Base-by-base conservation (phyloP, 345 rosid genomes). In the Melastoma malabathricum region DNA sequence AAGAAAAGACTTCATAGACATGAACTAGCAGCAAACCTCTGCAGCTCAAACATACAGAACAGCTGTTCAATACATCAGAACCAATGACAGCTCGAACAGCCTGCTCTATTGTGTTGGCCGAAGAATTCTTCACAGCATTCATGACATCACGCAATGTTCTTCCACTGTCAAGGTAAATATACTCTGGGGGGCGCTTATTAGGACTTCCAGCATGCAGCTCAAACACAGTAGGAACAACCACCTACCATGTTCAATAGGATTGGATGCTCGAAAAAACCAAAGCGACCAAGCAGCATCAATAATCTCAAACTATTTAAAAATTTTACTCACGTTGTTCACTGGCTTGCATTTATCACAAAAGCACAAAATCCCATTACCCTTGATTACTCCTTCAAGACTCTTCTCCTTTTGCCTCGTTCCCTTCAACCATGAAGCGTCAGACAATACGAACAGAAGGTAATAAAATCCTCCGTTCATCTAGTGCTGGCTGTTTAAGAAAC, bases 131-230 rank as follows among this genome's bases (percentile, higher is more conserved):
- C 65, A 77, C 76, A 3, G 75, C 80, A 64, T 80, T 80, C 81
- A 90, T 84, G 45, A 86, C 75, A 52, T 86, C 87, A 43, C 96
- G 94, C 46, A 90, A 86, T 50, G 85, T 66, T 31, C 55, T 74
- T 47, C 95, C 95, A 66, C 79, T 84, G 62, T 82, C 86, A 65
- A 90, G 67, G 61, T 31, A 63, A 55, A 77, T 86, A 65, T 82
- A 72, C 55, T 90, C 98, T 17, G 94, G 80, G 7, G 96, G 96
- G 15, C 82, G 85, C 61, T 84, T 86, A 66, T 90, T 90, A 50
- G 77, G 22, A 76, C 93, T 82, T 51, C 75, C 77, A 17, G 98
- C 98, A 74, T 90, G 98, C 66, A 67, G 19, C 79, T 86, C 98
- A 51, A 61, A 90, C 25, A 66, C 47, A 18, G 67, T 45, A 44